phyloP scores from a whole-genome alignment of 345 rosid genomes.

The Salix caprea region DNA sequence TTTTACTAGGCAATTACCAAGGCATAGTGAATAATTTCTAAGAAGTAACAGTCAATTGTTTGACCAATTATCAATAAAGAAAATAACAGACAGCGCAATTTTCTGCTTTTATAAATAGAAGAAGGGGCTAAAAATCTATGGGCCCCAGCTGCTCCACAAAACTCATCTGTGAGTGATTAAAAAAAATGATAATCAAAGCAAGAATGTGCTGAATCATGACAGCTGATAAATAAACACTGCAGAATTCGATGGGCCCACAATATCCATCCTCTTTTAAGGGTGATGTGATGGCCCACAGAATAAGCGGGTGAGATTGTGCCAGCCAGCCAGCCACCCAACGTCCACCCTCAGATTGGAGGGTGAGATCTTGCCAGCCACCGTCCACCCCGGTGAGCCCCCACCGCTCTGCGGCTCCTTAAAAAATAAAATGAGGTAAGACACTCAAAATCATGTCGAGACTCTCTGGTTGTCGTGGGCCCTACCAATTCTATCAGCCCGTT shows the following conservation, averaged over 20 bases:
- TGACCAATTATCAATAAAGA: background rate
- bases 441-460: background rate
- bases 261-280: background rate
- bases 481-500: conserved; percentile 15
- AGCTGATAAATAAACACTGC: background rate
- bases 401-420: background rate
- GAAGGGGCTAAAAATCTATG: background rate
- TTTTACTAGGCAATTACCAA: background rate
- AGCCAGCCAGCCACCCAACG: no score
- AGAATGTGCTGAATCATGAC: background rate
- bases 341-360: background rate
- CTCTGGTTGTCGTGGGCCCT: no score
- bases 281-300: conserved; percentile 7
- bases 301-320: conserved; percentile 11
- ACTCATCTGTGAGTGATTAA: no score
- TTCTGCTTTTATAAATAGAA: background rate
- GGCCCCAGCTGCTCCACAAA: background rate
- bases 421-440: background rate
- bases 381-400: background rate
- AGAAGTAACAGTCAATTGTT: background rate
- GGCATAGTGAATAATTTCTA: background rate
- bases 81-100: background rate
- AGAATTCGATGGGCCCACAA: background rate
- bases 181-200: background rate
- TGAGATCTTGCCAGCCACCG: conserved; percentile 18